A percentile compares a stretch with the other conserved stretches of the same genome.
phyloP scores from a whole-genome alignment of 2,329 filamentous ascomycete species.

The Sporothrix mexicana region DNA sequence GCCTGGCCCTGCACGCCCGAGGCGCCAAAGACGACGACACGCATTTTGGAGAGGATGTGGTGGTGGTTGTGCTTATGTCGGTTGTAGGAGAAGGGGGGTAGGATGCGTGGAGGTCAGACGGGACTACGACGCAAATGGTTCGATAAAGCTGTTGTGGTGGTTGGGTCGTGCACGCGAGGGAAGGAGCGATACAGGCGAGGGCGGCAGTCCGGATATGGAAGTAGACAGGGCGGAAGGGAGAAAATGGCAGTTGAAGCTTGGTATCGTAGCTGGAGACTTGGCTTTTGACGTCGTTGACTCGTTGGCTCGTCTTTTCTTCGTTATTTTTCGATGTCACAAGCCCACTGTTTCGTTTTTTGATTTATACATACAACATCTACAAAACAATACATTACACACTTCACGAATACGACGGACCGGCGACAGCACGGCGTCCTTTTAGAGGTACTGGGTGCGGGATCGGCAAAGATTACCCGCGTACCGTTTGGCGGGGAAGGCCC shows the following conservation, averaged over 20 bases:
- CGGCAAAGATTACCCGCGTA: constrained; percentile 31
- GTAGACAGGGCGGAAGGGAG: background rate
- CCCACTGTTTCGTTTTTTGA: background rate
- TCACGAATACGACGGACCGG: background rate
- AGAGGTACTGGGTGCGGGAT: background rate
- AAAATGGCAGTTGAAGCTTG: background rate
- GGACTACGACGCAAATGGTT: background rate
- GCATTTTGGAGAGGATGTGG: constrained; percentile 36
- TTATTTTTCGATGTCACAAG: background rate
- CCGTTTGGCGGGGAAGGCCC: background rate
- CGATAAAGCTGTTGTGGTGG: background rate
- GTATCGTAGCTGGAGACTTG: background rate
- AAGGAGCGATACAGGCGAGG: constrained; percentile 1
- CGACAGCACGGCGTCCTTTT: constrained; percentile 19
- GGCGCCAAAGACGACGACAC: constrained; percentile 43
- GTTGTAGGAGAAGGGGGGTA: background rate
- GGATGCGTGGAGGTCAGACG: background rate
- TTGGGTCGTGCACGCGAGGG: background rate
- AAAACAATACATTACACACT: too few relatives aligned
- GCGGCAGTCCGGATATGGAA: background rate
- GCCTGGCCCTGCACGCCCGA: constrained; percentile 42
- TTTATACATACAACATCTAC: background rate
- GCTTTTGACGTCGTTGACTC: background rate
- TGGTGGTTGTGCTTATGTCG: background rate
- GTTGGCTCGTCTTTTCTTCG: background rate